Evolutionary conservation across 208 protist genomes (phyloP), one percentile per base, ranked within the genome.

Genomic region (Crithidia sp.): DNA sequence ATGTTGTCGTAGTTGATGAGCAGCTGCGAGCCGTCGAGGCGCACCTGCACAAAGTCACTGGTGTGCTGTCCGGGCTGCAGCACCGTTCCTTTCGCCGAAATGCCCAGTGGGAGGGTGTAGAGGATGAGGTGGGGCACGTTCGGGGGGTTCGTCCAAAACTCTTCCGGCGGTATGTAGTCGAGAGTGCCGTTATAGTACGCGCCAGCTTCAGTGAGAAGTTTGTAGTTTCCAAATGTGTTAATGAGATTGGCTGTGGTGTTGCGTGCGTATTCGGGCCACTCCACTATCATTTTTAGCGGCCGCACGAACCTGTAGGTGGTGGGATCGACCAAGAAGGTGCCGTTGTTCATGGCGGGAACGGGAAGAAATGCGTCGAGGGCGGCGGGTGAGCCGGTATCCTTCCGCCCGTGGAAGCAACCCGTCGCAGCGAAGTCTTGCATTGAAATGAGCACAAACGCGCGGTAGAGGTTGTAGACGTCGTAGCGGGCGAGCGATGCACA

Each of bases 71-170:
- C 44, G 10, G 0, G 0, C 2, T 17, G 6, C 7, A 37, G 14
- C 2, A 4, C 7, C 6, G 19, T 43, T 10, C 40, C 45, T 2
- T 44, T 5, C 44, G 55, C 41, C 43, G 56, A n/a, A 3, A 73
- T 37, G 44, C 57, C 28, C 0, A 16, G 36, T 5, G 67, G 67
- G 4, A 57, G 6, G 43, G 57, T 55, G 41, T 45, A 49, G 44
- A 44, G 36, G 12, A 73, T 41, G 55, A 73, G 37, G 67, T 73
- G 67, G 9, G 67, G 67, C 36, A 49, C 1, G 4, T 13, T 47
- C 2, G 40, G 44, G 0, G n/a, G 1, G 17, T 28, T 16, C 12
- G 16, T 9, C 67, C 67, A 73, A 28, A 36, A 28, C 28, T n/a
- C 44, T 9, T 55, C 44, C 57, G 55, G n/a, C 9, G 19, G 67